phyloP scores from a whole-genome alignment of 306 rosid species.

The Vicia villosa region DNA sequence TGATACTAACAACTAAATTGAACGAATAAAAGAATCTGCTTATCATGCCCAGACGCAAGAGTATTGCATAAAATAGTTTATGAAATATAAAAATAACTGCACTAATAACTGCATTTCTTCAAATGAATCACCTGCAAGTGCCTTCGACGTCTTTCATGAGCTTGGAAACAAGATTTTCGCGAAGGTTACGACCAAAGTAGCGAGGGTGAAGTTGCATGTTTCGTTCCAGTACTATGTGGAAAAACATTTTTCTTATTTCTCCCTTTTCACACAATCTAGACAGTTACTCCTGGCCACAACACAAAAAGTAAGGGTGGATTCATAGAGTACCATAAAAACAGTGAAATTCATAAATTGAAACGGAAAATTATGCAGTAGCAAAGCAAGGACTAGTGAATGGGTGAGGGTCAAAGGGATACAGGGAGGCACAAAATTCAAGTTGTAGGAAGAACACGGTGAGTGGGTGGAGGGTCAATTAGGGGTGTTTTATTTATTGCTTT shows the following conservation, averaged over 20 bases:
- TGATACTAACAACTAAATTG: no score
- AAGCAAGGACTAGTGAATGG: neutral
- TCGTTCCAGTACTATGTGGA: slow-evolving; percentile 92
- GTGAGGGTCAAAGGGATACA: no score
- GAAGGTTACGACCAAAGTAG: slow-evolving; percentile 89
- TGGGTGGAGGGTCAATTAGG: no score
- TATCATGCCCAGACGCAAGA: no score
- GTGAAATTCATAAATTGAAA: neutral
- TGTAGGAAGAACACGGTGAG: no score
- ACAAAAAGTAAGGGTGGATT: neutral
- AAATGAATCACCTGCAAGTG: slow-evolving; percentile 70
- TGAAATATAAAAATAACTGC: no score
- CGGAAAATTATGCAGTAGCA: neutral
- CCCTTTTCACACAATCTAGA: slow-evolving; percentile 7
- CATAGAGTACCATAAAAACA: neutral
- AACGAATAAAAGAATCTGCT: no score
- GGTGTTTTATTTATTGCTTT: no score
- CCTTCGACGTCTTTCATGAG: slow-evolving; percentile 99
- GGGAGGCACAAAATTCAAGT: no score
- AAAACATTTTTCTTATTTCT: slow-evolving; percentile 56
- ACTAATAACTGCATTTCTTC: no score
- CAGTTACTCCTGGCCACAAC: neutral
- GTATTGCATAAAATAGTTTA: no score
- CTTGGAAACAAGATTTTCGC: slow-evolving; percentile 83
- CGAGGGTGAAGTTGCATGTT: slow-evolving; percentile 98